phyloP scores from a whole-genome alignment of 2,329 filamentous ascomycete species.

The Zymoseptoria tritici region DNA sequence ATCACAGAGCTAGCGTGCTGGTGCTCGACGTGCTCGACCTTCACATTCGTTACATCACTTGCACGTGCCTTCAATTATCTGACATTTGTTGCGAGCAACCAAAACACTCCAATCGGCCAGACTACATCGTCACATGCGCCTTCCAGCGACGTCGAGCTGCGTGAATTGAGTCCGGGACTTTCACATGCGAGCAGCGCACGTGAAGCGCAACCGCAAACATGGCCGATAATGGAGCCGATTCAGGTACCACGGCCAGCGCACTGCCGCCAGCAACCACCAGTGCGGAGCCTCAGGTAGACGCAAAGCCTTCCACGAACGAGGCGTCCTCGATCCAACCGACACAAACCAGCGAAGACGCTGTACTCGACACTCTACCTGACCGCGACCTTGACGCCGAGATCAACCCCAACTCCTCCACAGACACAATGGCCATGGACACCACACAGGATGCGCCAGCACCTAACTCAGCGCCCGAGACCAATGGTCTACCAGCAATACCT shows the following conservation, averaged over 20 bases:
- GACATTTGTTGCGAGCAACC: not conserved
- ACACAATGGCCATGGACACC: conserved; percentile 31
- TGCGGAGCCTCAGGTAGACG: not conserved
- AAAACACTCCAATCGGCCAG: not conserved
- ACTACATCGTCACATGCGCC: not conserved
- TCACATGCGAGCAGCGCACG: conserved; percentile 1
- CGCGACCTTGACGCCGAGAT: conserved; percentile 36
- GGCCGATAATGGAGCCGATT: conserved; percentile 1
- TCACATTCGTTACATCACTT: not conserved
- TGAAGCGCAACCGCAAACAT: not conserved
- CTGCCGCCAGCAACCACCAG: conserved; percentile 2
- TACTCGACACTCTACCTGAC: conserved; percentile 31
- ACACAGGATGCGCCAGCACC: conserved; percentile 37
- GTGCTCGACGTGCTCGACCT: not conserved
- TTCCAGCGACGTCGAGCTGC: not conserved
- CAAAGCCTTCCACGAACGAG: conserved; percentile 1
- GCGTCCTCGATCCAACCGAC: conserved; percentile 8
- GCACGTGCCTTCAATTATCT: not conserved
- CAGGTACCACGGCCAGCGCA: not conserved
- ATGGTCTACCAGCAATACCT: conserved; percentile 43
- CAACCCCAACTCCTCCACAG: conserved; percentile 12
- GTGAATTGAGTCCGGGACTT: not conserved
- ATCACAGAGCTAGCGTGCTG: not conserved
- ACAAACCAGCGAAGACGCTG: conserved; percentile 23
- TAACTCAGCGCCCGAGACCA: conserved; percentile 73